Evolutionary conservation across 2,329 filamentous ascomycete genomes (phyloP).

Genomic region (Exophiala phaeomuriformis): DNA sequence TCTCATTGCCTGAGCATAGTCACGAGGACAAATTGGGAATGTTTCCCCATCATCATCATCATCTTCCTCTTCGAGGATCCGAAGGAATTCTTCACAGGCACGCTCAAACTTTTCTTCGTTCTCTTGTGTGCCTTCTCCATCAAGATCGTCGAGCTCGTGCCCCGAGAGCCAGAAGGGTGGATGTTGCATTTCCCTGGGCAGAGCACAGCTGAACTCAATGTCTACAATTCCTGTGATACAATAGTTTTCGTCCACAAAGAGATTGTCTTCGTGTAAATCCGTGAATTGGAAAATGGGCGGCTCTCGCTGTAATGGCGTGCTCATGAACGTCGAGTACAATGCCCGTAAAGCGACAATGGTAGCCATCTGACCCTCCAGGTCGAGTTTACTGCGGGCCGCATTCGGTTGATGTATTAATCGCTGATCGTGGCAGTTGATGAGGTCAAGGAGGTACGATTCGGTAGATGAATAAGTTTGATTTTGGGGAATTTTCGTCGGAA

Average conservation of each 20-base stretch:
- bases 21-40: not conserved
- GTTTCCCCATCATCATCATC: slow-evolving; percentile 16
- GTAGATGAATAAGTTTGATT: slow-evolving; percentile 26
- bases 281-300: slow-evolving; percentile 29
- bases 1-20: slow-evolving; percentile 2
- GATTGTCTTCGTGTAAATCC: slow-evolving; percentile 2
- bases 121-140: not conserved
- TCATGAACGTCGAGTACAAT: slow-evolving; percentile 27
- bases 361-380: slow-evolving; percentile 17
- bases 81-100: slow-evolving; percentile 21
- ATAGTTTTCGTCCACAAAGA: slow-evolving; percentile 24
- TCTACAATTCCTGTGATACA: slow-evolving; percentile 25
- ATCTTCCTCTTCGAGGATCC: slow-evolving; percentile 25
- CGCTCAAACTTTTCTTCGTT: slow-evolving; percentile 10
- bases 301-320: slow-evolving; percentile 30
- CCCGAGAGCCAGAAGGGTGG: slow-evolving; percentile 28
- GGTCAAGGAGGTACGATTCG: slow-evolving; percentile 28
- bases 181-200: slow-evolving; percentile 24
- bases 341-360: slow-evolving; percentile 29
- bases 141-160: slow-evolving; percentile 14
- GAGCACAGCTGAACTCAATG: slow-evolving; percentile 28
- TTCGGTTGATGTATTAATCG: slow-evolving; percentile 28
- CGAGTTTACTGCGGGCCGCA: slow-evolving; percentile 12
- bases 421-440: slow-evolving; percentile 28
- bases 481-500: slow-evolving; percentile 24